Evolutionary conservation across 441 rosid species (phyloP), one percentile per base, ranked within the genome.

Genomic region (Breynia disticha): DNA sequence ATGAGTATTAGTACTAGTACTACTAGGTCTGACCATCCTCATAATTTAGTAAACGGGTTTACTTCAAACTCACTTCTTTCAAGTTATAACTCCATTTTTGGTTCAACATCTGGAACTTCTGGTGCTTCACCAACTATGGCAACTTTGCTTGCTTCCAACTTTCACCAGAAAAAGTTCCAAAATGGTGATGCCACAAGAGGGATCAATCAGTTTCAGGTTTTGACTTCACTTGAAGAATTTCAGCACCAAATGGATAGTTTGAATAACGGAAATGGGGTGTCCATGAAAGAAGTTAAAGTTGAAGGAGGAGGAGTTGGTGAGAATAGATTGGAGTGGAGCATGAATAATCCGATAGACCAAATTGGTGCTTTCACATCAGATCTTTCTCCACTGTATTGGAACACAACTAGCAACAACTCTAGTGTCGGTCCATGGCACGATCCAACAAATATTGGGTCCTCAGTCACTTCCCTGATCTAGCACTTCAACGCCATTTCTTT

Each of bases 381-480:
- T 72, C 83, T 80, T 39, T 41, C 74, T 15, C 39, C 76, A 18
- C 48, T 69, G 50, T 77, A 67, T 54, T 83, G 90, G 90, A 79
- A 63, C 57, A 19, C 73, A 13, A 54, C 57, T 41, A 41, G 4
- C 24, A 46, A 28, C 35, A 28, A n/a, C n/a, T n/a, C 51, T 15
- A 57, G 45, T 60, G 61, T 66, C 47, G 60, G 75, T 47, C 60
- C 77, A 50, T 83, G 89, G 89, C 75, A 72, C 55, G 83, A 79
- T 57, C 84, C 77, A 38, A 24, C 69, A 35, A 79, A 68, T 65
- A 64, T 69, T 51, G 81, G 85, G 32, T 77, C 87, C 35, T 75
- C 90, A 15, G 77, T 78, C 54, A 70, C 82, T 72, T 72, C 81
- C 56, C 62, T 83, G 63, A 78, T 74, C 76, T 82, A 77, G 75